A percentile compares a stretch with the other conserved stretches of the same genome.
phyloP scores from a whole-genome alignment of 345 rosid species.

The Eucalyptus victrix region DNA sequence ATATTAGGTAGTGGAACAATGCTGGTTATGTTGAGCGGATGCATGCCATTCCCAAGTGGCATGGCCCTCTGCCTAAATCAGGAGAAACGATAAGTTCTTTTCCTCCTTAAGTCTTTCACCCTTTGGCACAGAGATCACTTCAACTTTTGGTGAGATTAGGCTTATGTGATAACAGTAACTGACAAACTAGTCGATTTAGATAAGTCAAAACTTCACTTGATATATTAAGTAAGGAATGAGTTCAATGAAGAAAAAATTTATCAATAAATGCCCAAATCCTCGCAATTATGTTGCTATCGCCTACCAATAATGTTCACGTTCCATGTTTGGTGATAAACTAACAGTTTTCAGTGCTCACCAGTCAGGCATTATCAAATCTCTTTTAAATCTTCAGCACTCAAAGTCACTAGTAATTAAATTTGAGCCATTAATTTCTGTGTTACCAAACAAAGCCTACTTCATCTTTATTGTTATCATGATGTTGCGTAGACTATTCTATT shows the following conservation, averaged over 20 bases:
- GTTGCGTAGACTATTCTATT: not conserved
- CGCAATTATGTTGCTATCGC: not conserved
- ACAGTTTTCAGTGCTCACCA: not conserved
- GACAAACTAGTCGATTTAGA: not conserved
- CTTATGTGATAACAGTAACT: not conserved
- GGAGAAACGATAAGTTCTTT: constrained; percentile 56
- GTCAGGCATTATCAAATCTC: not conserved
- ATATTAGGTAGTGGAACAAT: constrained; percentile 86
- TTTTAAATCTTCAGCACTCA: not conserved
- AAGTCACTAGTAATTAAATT: not conserved
- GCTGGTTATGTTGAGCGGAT: constrained; percentile 84
- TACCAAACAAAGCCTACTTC: not conserved
- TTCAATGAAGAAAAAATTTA: not conserved
- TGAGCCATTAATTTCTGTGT: not conserved
- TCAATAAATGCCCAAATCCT: not conserved
- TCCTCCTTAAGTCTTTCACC: not conserved
- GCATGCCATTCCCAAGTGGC: constrained; percentile 83
- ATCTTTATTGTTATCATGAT: not conserved
- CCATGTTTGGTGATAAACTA: not conserved
- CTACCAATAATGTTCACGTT: not conserved
- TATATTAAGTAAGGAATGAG: not conserved
- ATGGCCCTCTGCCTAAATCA: constrained; percentile 61
- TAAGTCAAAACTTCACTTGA: not conserved
- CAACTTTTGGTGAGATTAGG: not conserved
- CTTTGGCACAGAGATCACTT: not conserved